Base-by-base conservation (phyloP, 768 basidiomycete genomes). In the Suillus alpinus region DNA sequence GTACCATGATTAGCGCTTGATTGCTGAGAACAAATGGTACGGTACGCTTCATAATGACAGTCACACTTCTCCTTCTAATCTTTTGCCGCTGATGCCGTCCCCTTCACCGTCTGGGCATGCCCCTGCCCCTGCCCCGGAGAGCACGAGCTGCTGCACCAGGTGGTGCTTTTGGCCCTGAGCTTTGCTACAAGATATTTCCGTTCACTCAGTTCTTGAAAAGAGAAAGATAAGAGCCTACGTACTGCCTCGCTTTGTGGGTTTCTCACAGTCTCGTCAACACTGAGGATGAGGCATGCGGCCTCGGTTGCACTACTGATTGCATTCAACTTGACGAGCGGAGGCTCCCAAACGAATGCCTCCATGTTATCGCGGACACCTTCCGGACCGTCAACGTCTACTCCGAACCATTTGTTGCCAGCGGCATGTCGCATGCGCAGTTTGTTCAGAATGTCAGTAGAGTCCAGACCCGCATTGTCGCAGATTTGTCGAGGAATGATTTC, bases 291-390 rank as follows among this genome's bases (percentile, higher is more conserved):
- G 75, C 92, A 98, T 12, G 97, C 96, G 10, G 97, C 97, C 76
- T 99, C 97, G 10, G 92, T 83, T 6, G 97, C 97, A 69, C 95
- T 96, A 73, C 87, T 89, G 69, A 99, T 88, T 26, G 97, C 97
- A 69, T 99, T 99, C 50, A 87, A 77, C 78, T 98, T 99, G 69
- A 98, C 92, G 61, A 98, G 80, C 64, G 90, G 90, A 16, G 97
- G 96, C 72, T 98, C 97, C 96, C 97, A 98, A 8, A 99, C 96
- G 69, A 98, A 99, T 49, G 92, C 91, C 57, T 94, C 93, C 88
- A 98, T 88, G 76, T 98, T 99, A 76, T 99, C 87, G 58, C 93
- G 87, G 31, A 98, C 92, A 20, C 94, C 93, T 32, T 92, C 89
- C 4, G 81, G 76, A 13, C 91, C 91, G 59, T 98, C 95, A 31